phyloP scores from a whole-genome alignment of 805 yeast species.

The Kurtzmaniella fragi region DNA sequence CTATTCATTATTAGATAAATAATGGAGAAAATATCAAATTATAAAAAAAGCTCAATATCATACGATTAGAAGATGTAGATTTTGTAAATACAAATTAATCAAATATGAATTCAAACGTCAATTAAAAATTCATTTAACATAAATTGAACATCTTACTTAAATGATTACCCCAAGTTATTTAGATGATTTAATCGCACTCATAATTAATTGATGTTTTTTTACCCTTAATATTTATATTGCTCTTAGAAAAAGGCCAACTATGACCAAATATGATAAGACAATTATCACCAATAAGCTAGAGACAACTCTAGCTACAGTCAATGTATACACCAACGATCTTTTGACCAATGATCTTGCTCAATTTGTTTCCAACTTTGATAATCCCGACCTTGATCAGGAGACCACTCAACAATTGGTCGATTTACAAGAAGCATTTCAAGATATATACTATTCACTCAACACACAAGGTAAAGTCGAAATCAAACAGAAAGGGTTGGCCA shows the following conservation, averaged over 20 bases:
- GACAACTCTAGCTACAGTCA: constrained; percentile 16
- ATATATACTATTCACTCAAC: constrained; percentile 16
- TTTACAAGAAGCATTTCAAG: constrained; percentile 18
- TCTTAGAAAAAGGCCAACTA: no score
- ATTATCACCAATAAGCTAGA: constrained; percentile 22
- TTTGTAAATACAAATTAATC: no score
- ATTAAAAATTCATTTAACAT: no score
- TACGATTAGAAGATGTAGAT: no score
- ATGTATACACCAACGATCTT: constrained; percentile 16
- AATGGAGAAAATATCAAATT: not conserved
- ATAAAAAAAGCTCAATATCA: no score
- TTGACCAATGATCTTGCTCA: constrained; percentile 14
- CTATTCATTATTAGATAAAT: not conserved
- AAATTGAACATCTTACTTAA: no score
- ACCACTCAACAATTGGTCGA: constrained; percentile 3
- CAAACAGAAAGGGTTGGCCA: not conserved
- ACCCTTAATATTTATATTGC: no score
- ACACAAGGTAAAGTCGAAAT: constrained; percentile 4
- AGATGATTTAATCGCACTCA: no score
- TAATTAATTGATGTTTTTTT: no score
- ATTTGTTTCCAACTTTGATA: constrained; percentile 1
- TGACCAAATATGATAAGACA: no score
- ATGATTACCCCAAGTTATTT: no score
- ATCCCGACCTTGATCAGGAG: not conserved
- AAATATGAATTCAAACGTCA: no score